Conservation (phyloP, 331 rosid species). For the Spiraea crenata region DNA sequence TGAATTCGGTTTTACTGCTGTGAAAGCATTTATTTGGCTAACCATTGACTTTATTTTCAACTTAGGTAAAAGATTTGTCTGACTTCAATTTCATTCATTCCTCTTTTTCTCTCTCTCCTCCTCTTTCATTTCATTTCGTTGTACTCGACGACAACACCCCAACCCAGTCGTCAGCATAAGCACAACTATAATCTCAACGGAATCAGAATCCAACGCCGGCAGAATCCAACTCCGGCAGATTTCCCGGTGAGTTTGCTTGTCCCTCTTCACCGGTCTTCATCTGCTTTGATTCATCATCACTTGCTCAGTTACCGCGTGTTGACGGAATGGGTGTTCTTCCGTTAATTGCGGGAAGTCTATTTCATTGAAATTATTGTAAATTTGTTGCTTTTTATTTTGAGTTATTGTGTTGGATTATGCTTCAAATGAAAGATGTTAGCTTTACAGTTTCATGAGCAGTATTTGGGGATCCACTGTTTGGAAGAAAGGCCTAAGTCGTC, state of each 20-base stretch:
- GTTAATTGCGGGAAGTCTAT: background rate
- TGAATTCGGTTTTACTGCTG: too few relatives aligned
- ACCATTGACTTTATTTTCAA: too few relatives aligned
- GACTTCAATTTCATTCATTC: too few relatives aligned
- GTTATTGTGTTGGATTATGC: background rate
- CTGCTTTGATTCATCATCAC: background rate
- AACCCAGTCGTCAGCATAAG: background rate
- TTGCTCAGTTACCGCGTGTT: background rate
- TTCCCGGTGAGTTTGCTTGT: constrained; percentile 22
- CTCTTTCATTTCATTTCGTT: background rate
- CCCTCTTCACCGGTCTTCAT: background rate
- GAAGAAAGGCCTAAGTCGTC: background rate
- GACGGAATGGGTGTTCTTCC: background rate
- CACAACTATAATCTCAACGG: constrained; percentile 6
- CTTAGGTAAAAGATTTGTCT: too few relatives aligned
- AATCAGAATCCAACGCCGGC: background rate
- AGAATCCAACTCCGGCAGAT: constrained; percentile 6
- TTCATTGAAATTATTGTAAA: constrained; percentile 11
- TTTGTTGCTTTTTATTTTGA: background rate
- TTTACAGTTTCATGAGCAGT: background rate
- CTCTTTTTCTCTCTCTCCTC: too few relatives aligned
- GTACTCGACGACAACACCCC: background rate
- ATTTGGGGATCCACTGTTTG: constrained; percentile 11
- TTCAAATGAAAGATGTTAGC: background rate
- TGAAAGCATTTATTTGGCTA: too few relatives aligned